Conservation (phyloP, 1,284 basidiomycete species). For the Boletus semigastroideus region DNA sequence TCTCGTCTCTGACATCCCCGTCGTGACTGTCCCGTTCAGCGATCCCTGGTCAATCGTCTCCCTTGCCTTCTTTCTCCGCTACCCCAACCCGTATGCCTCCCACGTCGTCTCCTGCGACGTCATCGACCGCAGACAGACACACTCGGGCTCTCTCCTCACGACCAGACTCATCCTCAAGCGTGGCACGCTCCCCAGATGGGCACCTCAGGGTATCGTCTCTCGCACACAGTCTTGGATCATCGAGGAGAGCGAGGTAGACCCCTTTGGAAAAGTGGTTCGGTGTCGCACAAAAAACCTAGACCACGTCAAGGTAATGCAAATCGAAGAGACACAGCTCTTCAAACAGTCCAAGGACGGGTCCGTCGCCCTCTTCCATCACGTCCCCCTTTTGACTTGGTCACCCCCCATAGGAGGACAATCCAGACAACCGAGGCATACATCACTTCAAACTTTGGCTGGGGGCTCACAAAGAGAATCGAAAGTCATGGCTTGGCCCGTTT, state of each 20-base stretch:
- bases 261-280: slow-evolving; percentile 63
- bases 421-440: slow-evolving; percentile 78
- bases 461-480: slow-evolving; percentile 76
- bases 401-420: slow-evolving; percentile 56
- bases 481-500: slow-evolving; percentile 73
- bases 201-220: slow-evolving; percentile 74
- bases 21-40: slow-evolving; percentile 38
- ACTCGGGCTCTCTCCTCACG: slow-evolving; percentile 78
- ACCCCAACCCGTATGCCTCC: slow-evolving; percentile 94
- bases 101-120: slow-evolving; percentile 97
- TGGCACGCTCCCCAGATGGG: slow-evolving; percentile 90
- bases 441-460: slow-evolving; percentile 80
- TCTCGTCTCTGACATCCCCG: not conserved
- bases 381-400: slow-evolving; percentile 10
- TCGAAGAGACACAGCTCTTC: slow-evolving; percentile 71
- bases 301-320: slow-evolving; percentile 82
- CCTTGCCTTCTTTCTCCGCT: slow-evolving; percentile 92
- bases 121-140: slow-evolving; percentile 74
- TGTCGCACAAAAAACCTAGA: slow-evolving; percentile 80
- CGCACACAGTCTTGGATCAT: slow-evolving; percentile 84
- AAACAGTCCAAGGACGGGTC: slow-evolving; percentile 65
- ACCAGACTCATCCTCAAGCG: slow-evolving; percentile 91
- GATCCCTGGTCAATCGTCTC: slow-evolving; percentile 91
- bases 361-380: slow-evolving; percentile 22
- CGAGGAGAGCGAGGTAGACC: slow-evolving; percentile 89